Conservation (phyloP, 108 stramenopile genomes). For the Poteriospumella lacustris region DNA sequence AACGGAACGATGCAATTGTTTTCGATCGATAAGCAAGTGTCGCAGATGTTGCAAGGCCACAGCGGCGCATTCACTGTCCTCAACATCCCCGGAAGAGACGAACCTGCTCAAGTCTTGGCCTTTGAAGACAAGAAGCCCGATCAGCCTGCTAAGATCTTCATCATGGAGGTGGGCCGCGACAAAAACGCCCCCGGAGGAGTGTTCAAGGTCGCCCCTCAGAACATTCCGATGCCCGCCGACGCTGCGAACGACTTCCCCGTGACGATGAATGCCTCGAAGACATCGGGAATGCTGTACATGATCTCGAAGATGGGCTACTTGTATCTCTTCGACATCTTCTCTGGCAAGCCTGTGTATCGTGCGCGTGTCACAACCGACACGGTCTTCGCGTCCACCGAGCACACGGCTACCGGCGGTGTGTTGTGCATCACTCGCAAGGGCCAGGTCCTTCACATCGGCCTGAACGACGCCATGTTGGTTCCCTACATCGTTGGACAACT, state of each 20-base stretch:
- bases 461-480: conserved; percentile 84
- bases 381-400: conserved; percentile 81
- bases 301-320: conserved; percentile 94
- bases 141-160: conserved; percentile 67
- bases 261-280: conserved; percentile 67
- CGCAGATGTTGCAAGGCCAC: conserved; percentile 89
- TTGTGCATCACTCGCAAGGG: conserved; percentile 91
- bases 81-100: conserved; percentile 70
- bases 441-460: conserved; percentile 74
- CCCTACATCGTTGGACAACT: conserved; percentile 89
- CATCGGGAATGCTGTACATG: conserved; percentile 89
- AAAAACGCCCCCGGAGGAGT: conserved; percentile 80
- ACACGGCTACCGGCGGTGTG: conserved; percentile 70
- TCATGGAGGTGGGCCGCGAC: conserved; percentile 98
- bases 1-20: conserved; percentile 98
- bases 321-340: conserved; percentile 93
- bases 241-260: conserved; percentile 94
- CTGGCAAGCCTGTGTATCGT: conserved; percentile 90
- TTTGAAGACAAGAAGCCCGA: conserved; percentile 94
- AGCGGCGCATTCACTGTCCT: conserved; percentile 83
- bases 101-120: conserved; percentile 80
- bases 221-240: conserved; percentile 88
- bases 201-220: conserved; percentile 72
- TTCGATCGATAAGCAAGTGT: conserved; percentile 85
- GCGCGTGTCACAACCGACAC: conserved; percentile 90